phyloP scores from a whole-genome alignment of 2,329 filamentous ascomycete genomes.

The Dryadomyces quercus-mongolicae region DNA sequence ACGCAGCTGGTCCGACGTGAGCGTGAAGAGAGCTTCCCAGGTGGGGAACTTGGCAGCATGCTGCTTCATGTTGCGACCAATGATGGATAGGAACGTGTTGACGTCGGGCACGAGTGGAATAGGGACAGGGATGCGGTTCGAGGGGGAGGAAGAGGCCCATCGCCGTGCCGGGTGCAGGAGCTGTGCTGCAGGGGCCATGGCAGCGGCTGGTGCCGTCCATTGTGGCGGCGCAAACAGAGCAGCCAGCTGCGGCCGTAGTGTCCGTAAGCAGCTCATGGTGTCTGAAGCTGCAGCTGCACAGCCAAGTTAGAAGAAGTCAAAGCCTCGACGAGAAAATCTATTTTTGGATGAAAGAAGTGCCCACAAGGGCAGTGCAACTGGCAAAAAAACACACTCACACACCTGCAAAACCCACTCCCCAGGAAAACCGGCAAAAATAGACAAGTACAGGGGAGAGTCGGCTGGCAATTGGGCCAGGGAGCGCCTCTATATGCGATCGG shows the following conservation, averaged over 20 bases:
- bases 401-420: neutral
- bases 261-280: conserved; percentile 18
- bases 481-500: neutral
- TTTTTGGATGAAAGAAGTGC: neutral
- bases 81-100: conserved; percentile 74
- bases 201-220: neutral
- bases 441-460: neutral
- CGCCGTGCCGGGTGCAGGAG: neutral
- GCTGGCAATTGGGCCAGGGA: neutral
- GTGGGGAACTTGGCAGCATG: conserved; percentile 79
- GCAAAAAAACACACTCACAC: neutral
- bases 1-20: conserved; percentile 64
- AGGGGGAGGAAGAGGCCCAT: neutral
- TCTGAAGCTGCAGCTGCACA: neutral
- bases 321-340: neutral
- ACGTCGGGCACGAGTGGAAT: conserved; percentile 82
- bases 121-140: conserved; percentile 42
- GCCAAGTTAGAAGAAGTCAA: neutral
- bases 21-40: conserved; percentile 82
- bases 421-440: neutral
- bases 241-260: conserved; percentile 16
- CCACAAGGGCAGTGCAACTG: neutral
- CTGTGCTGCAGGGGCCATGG: neutral
- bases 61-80: conserved; percentile 74
- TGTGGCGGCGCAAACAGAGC: conserved; percentile 14